Evolutionary conservation across 257 asterid genomes (phyloP), one percentile per base, ranked within the genome.

Genomic region (Nicotiana sylvestris): DNA sequence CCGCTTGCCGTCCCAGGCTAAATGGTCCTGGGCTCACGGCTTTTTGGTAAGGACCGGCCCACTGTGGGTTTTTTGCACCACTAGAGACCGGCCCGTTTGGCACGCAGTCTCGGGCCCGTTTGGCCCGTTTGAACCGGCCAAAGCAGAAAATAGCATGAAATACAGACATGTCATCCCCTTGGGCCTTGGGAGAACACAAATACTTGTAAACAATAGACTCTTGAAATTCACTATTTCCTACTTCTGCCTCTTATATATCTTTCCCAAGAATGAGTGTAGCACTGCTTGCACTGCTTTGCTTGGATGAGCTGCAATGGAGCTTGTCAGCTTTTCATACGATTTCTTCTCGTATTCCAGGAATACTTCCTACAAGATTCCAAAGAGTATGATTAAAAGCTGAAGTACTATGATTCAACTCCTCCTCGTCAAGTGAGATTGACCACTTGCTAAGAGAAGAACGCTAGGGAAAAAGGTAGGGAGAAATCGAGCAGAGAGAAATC

Each of bases 231-330:
- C 7, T 58, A 60, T 11, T 39, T 83, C 78, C 88, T 89, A 96
- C 81, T 96, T 94, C 92, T 92, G 94, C 86, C 99, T 96, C 92
- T 90, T 92, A 94, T 94, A 92, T 82, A 96, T 96, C 97, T 96
- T 96, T 29, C 91, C 96, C 92, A 96, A 87, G 91, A 96, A 96
- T 76, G 96, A 96, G 87, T 90, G 85, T 78, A 94, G 85, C 81
- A 96, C 98, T 21, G 90, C 94, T 88, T 94, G 97, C 90, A 94
- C 97, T 27, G 95, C 88, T 85, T 92, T 90, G 90, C 93, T 96
- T 30, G 96, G 96, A 85, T 93, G 97, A 81, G 96, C 90, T 85
- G 91, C 97, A 27, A 96, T 96, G 2, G 97, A 90, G 80, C 86
- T 85, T 9, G 90, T 94, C 77, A 96, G 76, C 25, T 83, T 91